phyloP scores from a whole-genome alignment of 257 asterid genomes.

The Solanum bulbocastanum region DNA sequence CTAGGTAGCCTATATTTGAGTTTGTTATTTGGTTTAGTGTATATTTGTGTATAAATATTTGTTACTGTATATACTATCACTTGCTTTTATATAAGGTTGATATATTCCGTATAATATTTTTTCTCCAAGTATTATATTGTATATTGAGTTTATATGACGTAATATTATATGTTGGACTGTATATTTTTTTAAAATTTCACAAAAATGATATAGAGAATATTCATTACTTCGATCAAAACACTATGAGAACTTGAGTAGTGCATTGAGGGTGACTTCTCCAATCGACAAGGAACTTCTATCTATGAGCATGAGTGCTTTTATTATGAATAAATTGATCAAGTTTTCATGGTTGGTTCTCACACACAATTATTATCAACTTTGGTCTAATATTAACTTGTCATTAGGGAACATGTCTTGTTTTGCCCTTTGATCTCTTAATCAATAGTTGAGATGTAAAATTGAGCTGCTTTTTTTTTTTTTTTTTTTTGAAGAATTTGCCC shows the following conservation, averaged over 20 bases:
- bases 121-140: neutral
- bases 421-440: neutral
- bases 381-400: neutral
- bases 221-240: neutral
- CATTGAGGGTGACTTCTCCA: neutral
- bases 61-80: neutral
- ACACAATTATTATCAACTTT: neutral
- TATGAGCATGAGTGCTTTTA: neutral
- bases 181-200: too few species aligned
- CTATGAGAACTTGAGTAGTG: neutral
- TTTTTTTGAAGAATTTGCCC: neutral
- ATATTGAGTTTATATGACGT: neutral
- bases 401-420: neutral
- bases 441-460: neutral
- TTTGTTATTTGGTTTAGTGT: neutral
- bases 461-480: neutral
- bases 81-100: neutral
- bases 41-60: neutral
- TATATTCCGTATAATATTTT: too few species aligned
- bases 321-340: neutral
- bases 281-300: too few species aligned
- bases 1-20: neutral
- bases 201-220: neutral
- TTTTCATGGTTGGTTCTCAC: neutral
- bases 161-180: too few species aligned